These are phyloP conservation scores for Monosporozyma solicola DNA, from an alignment of 805 yeast species.

Conservation along the genomic window DNA sequence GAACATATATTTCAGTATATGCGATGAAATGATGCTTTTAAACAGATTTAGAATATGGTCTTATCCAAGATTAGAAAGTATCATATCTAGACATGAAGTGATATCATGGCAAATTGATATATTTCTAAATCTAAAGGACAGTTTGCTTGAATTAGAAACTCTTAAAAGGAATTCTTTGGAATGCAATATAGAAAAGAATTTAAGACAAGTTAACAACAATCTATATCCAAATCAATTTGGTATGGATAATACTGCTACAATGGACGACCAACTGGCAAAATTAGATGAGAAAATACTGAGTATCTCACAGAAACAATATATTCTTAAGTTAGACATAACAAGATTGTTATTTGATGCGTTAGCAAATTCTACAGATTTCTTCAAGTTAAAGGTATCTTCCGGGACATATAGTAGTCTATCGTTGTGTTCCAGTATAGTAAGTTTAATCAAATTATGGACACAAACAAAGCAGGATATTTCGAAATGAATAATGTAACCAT, in stretches of 20 bases:
- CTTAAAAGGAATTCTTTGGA: slow-evolving; percentile 7
- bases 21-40: slow-evolving; percentile 49
- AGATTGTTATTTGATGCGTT: slow-evolving; percentile 39
- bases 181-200: slow-evolving; percentile 40
- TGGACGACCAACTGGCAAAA: not conserved
- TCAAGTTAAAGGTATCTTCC: slow-evolving; percentile 31
- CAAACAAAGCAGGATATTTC: slow-evolving; percentile 9
- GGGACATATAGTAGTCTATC: slow-evolving; percentile 26
- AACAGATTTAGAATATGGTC: slow-evolving; percentile 37
- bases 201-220: slow-evolving; percentile 29
- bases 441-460: slow-evolving; percentile 26
- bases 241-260: slow-evolving; percentile 4
- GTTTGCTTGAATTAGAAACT: slow-evolving; percentile 32
- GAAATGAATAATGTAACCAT: not conserved
- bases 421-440: slow-evolving; percentile 24
- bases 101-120: slow-evolving; percentile 65
- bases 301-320: slow-evolving; percentile 25
- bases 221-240: slow-evolving; percentile 10
- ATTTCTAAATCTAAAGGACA: slow-evolving; percentile 46
- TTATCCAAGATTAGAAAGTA: slow-evolving; percentile 18
- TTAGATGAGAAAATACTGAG: not conserved
- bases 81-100: slow-evolving; percentile 49
- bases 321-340: slow-evolving; percentile 34
- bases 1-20: slow-evolving; percentile 52
- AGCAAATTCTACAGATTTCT: slow-evolving; percentile 41